A percentile compares a stretch with the other conserved stretches of the same genome.
phyloP scores from a whole-genome alignment of 2,329 filamentous ascomycete genomes.

The Fusarium sterilihyphosum region DNA sequence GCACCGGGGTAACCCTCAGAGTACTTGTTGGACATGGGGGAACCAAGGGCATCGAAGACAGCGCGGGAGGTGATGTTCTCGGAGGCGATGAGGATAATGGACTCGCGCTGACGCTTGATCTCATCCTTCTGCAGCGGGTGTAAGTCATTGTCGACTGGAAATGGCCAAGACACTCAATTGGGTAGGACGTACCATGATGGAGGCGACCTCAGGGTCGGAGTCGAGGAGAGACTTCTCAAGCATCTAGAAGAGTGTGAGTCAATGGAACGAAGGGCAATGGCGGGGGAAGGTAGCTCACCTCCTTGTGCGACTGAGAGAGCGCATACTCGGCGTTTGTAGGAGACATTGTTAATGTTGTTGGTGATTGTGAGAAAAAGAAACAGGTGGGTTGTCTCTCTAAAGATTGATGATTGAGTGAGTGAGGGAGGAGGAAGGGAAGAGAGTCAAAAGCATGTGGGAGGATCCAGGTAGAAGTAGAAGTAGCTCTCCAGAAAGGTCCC shows the following conservation, averaged over 20 bases:
- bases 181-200: conserved; percentile 83
- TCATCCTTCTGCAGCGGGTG: conserved; percentile 75
- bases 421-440: conserved; percentile 18
- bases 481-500: conserved; percentile 19
- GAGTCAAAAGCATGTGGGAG: conserved; percentile 28
- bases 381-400: conserved; percentile 19
- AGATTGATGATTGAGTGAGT: conserved; percentile 12
- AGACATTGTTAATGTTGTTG: conserved; percentile 51
- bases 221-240: conserved; percentile 95
- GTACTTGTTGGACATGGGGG: conserved; percentile 98
- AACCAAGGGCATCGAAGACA: conserved; percentile 96
- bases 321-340: conserved; percentile 59
- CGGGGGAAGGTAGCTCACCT: conserved; percentile 52
- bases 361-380: conserved; percentile 10
- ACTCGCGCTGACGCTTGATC: conserved; percentile 97
- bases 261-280: conserved; percentile 38
- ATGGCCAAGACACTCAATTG: neutral
- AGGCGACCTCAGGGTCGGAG: conserved; percentile 90
- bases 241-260: conserved; percentile 66
- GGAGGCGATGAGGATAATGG: conserved; percentile 97
- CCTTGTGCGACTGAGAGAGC: conserved; percentile 64
- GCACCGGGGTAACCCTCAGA: conserved; percentile 98
- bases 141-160: conserved; percentile 41
- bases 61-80: conserved; percentile 99
- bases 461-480: conserved; percentile 31